Percentiles rank a stretch among this genome's conserved stretches.
phyloP scores from a whole-genome alignment of 2,329 filamentous ascomycete species.

The Chaetomium sp. region DNA sequence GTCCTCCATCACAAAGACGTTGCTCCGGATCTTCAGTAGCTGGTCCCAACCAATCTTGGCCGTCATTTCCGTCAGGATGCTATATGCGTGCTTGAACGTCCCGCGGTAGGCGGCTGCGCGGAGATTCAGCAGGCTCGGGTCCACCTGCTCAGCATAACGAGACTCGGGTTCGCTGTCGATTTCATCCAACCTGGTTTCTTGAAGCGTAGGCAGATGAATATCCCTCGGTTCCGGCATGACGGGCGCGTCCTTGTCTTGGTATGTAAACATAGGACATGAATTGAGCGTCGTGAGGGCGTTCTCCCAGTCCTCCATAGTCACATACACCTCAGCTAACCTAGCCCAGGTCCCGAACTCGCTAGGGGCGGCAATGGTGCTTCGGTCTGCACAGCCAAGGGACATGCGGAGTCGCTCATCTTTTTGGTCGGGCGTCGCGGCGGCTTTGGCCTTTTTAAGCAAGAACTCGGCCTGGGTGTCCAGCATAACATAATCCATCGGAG shows the following conservation, averaged over 20 bases:
- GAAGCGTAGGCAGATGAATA: constrained; percentile 81
- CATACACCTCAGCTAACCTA: constrained; percentile 87
- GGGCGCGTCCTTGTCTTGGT: constrained; percentile 96
- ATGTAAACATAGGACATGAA: constrained; percentile 99
- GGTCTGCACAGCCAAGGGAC: constrained; percentile 89
- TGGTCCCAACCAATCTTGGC: constrained; percentile 98
- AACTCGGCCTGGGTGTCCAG: constrained; percentile 94
- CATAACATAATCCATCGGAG: constrained; percentile 97
- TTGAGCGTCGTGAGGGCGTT: constrained; percentile 92
- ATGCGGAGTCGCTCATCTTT: constrained; percentile 74
- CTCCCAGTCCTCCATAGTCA: constrained; percentile 94
- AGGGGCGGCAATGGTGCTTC: constrained; percentile 90
- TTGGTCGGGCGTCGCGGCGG: constrained; percentile 54
- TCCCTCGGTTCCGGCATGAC: constrained; percentile 91
- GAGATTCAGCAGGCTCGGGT: constrained; percentile 81
- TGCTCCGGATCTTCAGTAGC: constrained; percentile 88
- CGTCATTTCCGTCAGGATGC: constrained; percentile 91
- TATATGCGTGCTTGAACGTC: constrained; percentile 94
- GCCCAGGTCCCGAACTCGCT: constrained; percentile 99
- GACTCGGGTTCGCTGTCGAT: constrained; percentile 90
- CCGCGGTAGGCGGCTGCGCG: constrained; percentile 90
- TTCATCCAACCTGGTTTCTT: constrained; percentile 89
- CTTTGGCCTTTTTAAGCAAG: constrained; percentile 76
- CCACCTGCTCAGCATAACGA: constrained; percentile 80
- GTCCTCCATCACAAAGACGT: constrained; percentile 99